These are phyloP conservation scores for Penicillium cinerascens DNA, from an alignment of 495 filamentous ascomycete genomes.

Conservation along the genomic window DNA sequence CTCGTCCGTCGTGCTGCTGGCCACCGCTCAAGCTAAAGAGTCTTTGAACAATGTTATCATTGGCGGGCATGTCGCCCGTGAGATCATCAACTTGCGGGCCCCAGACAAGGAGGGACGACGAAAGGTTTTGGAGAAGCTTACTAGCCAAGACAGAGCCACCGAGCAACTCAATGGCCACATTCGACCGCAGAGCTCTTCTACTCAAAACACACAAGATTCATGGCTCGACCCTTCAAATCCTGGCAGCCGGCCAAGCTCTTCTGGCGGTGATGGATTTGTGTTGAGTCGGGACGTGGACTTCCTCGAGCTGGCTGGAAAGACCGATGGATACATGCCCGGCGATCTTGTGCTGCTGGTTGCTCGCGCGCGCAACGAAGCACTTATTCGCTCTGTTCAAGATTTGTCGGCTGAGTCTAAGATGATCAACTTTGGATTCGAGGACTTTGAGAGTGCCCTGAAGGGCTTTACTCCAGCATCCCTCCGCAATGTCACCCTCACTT, in stretches of 20 bases:
- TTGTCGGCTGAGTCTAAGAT: slow-evolving; percentile 30
- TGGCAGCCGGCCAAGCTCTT: slow-evolving; percentile 44
- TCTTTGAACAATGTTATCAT: slow-evolving; percentile 76
- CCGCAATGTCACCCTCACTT: slow-evolving; percentile 88
- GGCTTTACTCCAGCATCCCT: slow-evolving; percentile 94
- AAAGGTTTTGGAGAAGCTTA: slow-evolving; percentile 68
- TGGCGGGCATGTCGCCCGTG: slow-evolving; percentile 74
- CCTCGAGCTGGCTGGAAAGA: slow-evolving; percentile 85
- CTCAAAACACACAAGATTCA: slow-evolving; percentile 52
- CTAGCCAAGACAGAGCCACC: slow-evolving; percentile 41
- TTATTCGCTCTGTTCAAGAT: slow-evolving; percentile 65
- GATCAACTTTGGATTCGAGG: slow-evolving; percentile 61
- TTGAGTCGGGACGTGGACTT: slow-evolving; percentile 78
- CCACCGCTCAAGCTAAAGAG: slow-evolving; percentile 92
- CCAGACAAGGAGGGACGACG: slow-evolving; percentile 90
- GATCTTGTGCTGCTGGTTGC: slow-evolving; percentile 83
- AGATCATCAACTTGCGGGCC: slow-evolving; percentile 79
- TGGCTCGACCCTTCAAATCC: slow-evolving; percentile 68
- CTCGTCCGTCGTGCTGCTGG: slow-evolving; percentile 78
- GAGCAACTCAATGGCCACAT: slow-evolving; percentile 35
- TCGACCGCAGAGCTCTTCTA: slow-evolving; percentile 35
- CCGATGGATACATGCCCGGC: slow-evolving; percentile 96
- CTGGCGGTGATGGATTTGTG: slow-evolving; percentile 59
- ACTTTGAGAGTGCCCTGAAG: slow-evolving; percentile 79
- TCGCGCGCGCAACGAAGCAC: slow-evolving; percentile 83